phyloP scores from a whole-genome alignment of 2,329 filamentous ascomycete species.

The Fusarium papillatum region DNA sequence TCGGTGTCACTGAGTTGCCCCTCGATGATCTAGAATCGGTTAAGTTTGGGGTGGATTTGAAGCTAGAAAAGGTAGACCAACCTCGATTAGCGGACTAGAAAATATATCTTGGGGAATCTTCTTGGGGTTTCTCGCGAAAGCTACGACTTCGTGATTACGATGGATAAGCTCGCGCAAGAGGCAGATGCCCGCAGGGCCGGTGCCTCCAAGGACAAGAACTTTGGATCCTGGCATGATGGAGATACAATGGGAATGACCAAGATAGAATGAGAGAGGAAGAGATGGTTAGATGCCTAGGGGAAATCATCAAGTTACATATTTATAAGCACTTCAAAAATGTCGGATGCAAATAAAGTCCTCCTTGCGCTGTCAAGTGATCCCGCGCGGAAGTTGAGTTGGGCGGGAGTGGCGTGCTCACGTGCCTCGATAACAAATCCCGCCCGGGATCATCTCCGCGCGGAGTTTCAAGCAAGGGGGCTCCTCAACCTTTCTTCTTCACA shows the following conservation, averaged over 20 bases:
- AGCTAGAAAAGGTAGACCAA: neutral
- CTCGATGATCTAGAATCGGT: slow-evolving; percentile 1
- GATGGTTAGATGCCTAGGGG: neutral
- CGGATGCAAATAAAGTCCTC: no score
- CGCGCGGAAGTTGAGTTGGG: neutral
- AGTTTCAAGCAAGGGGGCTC: neutral
- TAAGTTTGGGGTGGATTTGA: neutral
- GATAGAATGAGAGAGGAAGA: neutral
- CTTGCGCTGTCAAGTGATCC: neutral
- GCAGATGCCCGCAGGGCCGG: slow-evolving; percentile 48
- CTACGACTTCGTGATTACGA: slow-evolving; percentile 43
- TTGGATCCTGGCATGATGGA: neutral
- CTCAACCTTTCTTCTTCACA: neutral
- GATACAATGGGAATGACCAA: neutral
- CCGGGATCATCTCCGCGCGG: neutral
- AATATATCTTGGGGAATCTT: slow-evolving; percentile 17
- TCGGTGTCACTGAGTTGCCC: neutral
- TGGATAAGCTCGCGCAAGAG: slow-evolving; percentile 46
- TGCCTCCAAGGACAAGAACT: slow-evolving; percentile 47
- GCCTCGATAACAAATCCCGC: neutral
- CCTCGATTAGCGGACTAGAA: slow-evolving; percentile 10
- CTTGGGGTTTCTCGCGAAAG: slow-evolving; percentile 20
- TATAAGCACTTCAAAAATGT: neutral
- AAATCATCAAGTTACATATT: neutral
- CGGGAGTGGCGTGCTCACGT: neutral